phyloP scores from a whole-genome alignment of 1,284 basidiomycete species.

The Cryptococcus neoformans region DNA sequence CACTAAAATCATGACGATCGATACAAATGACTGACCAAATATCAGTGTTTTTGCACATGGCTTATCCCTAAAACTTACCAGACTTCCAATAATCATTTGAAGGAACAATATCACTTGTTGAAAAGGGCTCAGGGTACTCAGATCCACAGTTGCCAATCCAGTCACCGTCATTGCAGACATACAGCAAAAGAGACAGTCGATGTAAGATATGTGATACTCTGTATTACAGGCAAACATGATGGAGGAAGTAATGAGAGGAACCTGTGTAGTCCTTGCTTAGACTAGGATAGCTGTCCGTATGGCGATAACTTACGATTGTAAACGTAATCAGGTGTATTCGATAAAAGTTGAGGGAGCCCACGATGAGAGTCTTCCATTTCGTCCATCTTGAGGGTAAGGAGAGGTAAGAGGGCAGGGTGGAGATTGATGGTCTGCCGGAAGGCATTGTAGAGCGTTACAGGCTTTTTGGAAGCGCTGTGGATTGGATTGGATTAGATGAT shows the following conservation, averaged over 20 bases:
- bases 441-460: conserved; percentile 7
- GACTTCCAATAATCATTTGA: conserved; percentile 47
- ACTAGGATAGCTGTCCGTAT: not conserved
- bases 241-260: conserved; percentile 51
- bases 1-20: conserved; percentile 50
- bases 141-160: conserved; percentile 53
- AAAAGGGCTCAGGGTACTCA: conserved; percentile 50
- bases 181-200: conserved; percentile 54
- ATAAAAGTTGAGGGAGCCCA: conserved; percentile 46
- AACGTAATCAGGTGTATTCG: conserved; percentile 52
- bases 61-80: conserved; percentile 29
- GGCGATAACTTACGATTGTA: conserved; percentile 42
- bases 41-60: not conserved
- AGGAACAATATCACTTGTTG: conserved; percentile 53
- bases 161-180: conserved; percentile 55
- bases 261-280: conserved; percentile 19
- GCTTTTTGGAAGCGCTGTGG: not conserved
- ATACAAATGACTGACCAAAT: conserved; percentile 34
- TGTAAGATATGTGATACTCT: conserved; percentile 48
- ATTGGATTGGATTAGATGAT: not conserved
- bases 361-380: conserved; percentile 7
- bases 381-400: conserved; percentile 13
- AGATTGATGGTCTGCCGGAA: conserved; percentile 4
- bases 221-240: conserved; percentile 51
- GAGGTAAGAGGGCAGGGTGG: conserved; percentile 18